Evolutionary conservation across 139 green algal species (phyloP).

Genomic region (Chlorella sp.): DNA sequence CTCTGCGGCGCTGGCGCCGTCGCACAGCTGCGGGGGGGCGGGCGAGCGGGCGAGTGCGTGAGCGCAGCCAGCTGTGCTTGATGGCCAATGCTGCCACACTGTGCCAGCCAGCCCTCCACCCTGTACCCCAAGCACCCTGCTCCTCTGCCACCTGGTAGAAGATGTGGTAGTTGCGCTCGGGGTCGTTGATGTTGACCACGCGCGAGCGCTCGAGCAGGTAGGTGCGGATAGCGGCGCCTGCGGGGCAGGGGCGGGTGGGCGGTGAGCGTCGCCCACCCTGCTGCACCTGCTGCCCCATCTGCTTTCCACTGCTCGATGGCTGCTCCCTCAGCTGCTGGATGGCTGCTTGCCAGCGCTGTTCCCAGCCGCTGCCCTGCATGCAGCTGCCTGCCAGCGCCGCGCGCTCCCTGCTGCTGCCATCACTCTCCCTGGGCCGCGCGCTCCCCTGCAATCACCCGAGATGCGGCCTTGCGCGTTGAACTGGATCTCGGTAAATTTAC

Average conservation of each 20-base stretch:
- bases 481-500: conserved; percentile 99
- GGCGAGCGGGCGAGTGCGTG: not conserved
- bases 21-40: conserved; percentile 78
- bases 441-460: too few relatives aligned
- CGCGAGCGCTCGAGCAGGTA: conserved; percentile 98
- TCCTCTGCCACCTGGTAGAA: conserved; percentile 92
- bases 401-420: too few relatives aligned
- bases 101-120: not conserved
- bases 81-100: not conserved
- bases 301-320: too few relatives aligned
- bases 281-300: too few relatives aligned
- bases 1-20: conserved; percentile 80
- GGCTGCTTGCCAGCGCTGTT: too few relatives aligned
- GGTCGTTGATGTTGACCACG: conserved; percentile 91
- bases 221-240: conserved; percentile 88
- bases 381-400: too few relatives aligned
- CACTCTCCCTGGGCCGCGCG: too few relatives aligned
- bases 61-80: not conserved
- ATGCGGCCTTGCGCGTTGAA: conserved; percentile 89
- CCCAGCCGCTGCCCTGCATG: too few relatives aligned
- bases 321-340: too few relatives aligned
- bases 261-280: too few relatives aligned
- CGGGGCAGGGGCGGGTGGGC: not conserved
- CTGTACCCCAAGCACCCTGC: not conserved
- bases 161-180: conserved; percentile 98